These are phyloP conservation scores for Yamadazyma akitaensis DNA, from an alignment of 805 yeast genomes.

Conservation along the genomic window DNA sequence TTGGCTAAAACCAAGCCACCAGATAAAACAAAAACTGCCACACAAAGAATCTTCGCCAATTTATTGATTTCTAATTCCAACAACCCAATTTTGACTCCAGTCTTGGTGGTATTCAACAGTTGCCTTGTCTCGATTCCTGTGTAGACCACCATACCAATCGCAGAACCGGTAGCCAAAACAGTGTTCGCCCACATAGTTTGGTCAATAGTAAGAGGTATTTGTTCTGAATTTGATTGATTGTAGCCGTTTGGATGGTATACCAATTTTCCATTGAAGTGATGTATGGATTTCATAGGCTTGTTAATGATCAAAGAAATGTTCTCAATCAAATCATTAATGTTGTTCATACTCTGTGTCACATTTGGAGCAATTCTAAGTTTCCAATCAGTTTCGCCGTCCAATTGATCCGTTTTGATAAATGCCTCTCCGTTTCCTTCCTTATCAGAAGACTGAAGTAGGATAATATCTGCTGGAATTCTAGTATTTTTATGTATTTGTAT, in stretches of 20 bases:
- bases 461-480: slow-evolving; percentile 91
- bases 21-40: slow-evolving; percentile 77
- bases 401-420: slow-evolving; percentile 93
- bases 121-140: slow-evolving; percentile 95
- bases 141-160: slow-evolving; percentile 82
- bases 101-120: slow-evolving; percentile 84
- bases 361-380: slow-evolving; percentile 78
- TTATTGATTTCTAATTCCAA: slow-evolving; percentile 88
- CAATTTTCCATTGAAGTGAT: slow-evolving; percentile 73
- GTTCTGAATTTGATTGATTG: slow-evolving; percentile 24
- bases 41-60: slow-evolving; percentile 83
- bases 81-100: slow-evolving; percentile 86
- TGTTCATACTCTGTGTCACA: slow-evolving; percentile 57
- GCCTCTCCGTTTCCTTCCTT: slow-evolving; percentile 76
- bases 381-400: slow-evolving; percentile 99
- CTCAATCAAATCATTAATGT: slow-evolving; percentile 50
- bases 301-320: slow-evolving; percentile 58
- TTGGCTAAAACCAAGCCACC: slow-evolving; percentile 74
- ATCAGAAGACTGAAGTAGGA: slow-evolving; percentile 72
- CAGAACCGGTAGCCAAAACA: slow-evolving; percentile 90
- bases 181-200: slow-evolving; percentile 98
- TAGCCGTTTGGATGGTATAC: slow-evolving; percentile 40
- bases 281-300: slow-evolving; percentile 84
- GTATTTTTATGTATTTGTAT: slow-evolving; percentile 74
- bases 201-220: slow-evolving; percentile 73